Evolutionary conservation across 208 protist genomes (phyloP).

Genomic region (Wallacemonas collosoma): DNA sequence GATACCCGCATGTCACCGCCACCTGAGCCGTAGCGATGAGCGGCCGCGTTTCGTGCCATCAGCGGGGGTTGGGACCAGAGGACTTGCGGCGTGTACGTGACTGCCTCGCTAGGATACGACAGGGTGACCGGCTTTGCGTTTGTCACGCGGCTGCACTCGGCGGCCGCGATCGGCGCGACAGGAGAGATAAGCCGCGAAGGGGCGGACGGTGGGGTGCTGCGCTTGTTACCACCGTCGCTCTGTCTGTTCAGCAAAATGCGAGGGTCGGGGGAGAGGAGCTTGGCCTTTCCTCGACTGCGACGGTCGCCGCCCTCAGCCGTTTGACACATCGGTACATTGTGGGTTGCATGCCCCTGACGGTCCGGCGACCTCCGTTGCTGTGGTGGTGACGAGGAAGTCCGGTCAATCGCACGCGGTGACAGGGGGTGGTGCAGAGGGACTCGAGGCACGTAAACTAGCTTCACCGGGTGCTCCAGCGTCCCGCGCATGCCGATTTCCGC

Average conservation of each 20-base stretch:
- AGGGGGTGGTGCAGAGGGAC: no score
- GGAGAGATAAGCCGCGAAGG: no score
- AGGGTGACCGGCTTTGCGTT: not conserved
- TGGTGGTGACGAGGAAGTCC: not conserved
- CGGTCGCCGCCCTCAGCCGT: no score
- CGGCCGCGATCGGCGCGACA: no score
- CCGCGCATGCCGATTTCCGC: slow-evolving; percentile 35
- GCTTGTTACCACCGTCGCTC: no score
- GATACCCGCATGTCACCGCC: not conserved
- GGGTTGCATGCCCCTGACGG: no score
- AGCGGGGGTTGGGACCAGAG: not conserved
- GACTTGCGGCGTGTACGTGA: slow-evolving; percentile 2
- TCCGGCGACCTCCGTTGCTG: not conserved
- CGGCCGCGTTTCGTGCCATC: not conserved
- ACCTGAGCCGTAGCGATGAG: not conserved
- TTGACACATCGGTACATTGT: no score
- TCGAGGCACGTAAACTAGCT: slow-evolving; percentile 29
- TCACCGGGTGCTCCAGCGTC: slow-evolving; percentile 36
- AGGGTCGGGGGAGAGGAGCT: slow-evolving; percentile 9
- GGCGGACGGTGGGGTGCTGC: no score
- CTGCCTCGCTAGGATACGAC: slow-evolving; percentile 9
- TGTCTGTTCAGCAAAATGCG: not conserved
- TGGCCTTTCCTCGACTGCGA: not conserved
- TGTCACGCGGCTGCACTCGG: no score
- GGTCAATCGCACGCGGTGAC: no score